phyloP scores from a whole-genome alignment of 352 stramenopile species.

The Globisporangium spinosum region DNA sequence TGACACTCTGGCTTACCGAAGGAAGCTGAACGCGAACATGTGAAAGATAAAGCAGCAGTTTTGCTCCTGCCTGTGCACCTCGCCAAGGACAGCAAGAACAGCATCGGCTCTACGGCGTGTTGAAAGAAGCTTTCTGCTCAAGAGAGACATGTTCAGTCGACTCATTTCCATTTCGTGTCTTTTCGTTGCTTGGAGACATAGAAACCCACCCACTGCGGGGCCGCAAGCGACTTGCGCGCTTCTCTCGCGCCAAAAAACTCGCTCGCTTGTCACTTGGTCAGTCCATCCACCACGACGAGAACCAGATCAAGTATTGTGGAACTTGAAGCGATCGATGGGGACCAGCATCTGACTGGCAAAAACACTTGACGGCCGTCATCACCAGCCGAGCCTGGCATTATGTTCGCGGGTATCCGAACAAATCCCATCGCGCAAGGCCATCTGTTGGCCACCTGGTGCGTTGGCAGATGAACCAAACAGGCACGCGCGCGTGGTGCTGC shows the following conservation, averaged over 20 bases:
- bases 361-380: not conserved
- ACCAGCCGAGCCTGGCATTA: not conserved
- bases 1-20: too few species aligned
- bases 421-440: not conserved
- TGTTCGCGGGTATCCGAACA: not conserved
- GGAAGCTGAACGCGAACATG: too few species aligned
- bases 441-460: not conserved
- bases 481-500: not conserved
- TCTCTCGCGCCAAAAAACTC: not conserved
- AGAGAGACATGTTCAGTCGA: not conserved
- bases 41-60: too few species aligned
- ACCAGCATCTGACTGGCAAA: not conserved
- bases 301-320: not conserved
- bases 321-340: not conserved
- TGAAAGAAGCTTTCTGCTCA: too few species aligned
- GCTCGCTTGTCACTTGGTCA: not conserved
- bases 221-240: conserved; percentile 9
- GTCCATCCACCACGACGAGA: not conserved
- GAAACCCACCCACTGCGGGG: not conserved
- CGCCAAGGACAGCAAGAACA: too few species aligned
- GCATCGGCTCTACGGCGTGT: too few species aligned
- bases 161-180: not conserved
- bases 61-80: too few species aligned
- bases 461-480: not conserved
- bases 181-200: not conserved